Percentiles rank a stretch among this genome's conserved stretches.
phyloP scores from a whole-genome alignment of 176 grass and related monocot genomes.

The Aechmea fasciata region DNA sequence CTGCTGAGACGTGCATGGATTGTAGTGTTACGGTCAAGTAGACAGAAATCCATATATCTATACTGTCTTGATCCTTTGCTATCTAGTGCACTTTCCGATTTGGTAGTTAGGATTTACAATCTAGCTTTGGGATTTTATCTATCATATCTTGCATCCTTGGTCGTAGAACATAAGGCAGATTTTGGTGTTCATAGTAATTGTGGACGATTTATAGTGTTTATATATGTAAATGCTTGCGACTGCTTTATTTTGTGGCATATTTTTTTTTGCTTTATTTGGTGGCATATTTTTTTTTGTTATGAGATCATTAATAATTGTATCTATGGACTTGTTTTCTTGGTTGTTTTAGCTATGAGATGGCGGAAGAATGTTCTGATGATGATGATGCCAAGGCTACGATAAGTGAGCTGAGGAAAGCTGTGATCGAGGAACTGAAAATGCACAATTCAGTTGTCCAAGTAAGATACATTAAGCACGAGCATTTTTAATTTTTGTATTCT shows the following conservation, averaged over 20 bases:
- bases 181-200: too few species aligned
- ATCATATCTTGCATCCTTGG: neutral
- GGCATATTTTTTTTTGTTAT: neutral
- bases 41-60: neutral
- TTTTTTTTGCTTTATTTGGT: neutral
- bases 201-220: too few species aligned
- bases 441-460: constrained; percentile 58
- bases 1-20: too few species aligned
- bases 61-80: neutral
- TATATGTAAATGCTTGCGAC: neutral
- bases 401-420: constrained; percentile 41
- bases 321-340: neutral
- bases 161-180: too few species aligned
- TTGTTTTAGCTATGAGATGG: constrained; percentile 69
- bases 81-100: neutral
- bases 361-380: constrained; percentile 82
- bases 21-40: too few species aligned
- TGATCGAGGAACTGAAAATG: constrained; percentile 55
- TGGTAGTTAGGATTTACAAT: neutral
- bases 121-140: neutral
- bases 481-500: neutral
- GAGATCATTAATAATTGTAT: neutral
- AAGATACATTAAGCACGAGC: constrained; percentile 9
- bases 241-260: neutral
- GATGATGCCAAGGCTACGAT: constrained; percentile 79